Evolutionary conservation across 2,329 filamentous ascomycete genomes (phyloP), one percentile per base, ranked within the genome.

Genomic region (Ceratocystis smalleyi): DNA sequence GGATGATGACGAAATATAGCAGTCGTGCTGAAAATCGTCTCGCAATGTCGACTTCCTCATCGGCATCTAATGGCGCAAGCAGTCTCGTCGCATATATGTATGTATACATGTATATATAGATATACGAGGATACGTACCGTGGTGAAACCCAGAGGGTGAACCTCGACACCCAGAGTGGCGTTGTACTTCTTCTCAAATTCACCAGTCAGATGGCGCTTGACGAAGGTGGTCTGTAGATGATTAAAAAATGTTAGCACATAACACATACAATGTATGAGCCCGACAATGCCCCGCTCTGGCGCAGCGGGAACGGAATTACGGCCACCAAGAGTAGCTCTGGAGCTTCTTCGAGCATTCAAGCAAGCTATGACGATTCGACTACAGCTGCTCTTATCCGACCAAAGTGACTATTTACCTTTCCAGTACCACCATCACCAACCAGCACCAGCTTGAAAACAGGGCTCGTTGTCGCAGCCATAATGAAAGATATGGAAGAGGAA

Each of bases 111-210:
- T 71, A 71, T 69, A 57, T 12, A 1, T 40, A 40, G 35, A 40
- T 40, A 40, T n/a, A 35, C 70, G 70, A 63, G 32, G 60, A 55
- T 72, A 82, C 90, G 81, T 90, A 97, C 91, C 76, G 92, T 97
- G 74, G 86, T 90, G 86, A 99, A 99, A 74, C 86, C 88, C 70
- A 99, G 89, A 77, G 94, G 94, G 83, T 99, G 94, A 70, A 99
- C 94, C 78, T 99, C 94, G 76, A 99, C 94, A 87, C 94, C 94
- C 70, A 99, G 89, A 67, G 94, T 99, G 73, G 94, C 94, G 78
- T 99, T 97, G 82, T 99, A 99, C 83, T 97, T 99, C 88, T 99
- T 99, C 82, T 99, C 94, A 76, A 99, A 99, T 78, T 99, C 94
- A 77, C 94, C 94, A 75, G 94, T 99, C 85, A 97, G 85, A 81